Evolutionary conservation across 148 eudicot species (phyloP).

Genomic region (Vaccinium vitisidaea): DNA sequence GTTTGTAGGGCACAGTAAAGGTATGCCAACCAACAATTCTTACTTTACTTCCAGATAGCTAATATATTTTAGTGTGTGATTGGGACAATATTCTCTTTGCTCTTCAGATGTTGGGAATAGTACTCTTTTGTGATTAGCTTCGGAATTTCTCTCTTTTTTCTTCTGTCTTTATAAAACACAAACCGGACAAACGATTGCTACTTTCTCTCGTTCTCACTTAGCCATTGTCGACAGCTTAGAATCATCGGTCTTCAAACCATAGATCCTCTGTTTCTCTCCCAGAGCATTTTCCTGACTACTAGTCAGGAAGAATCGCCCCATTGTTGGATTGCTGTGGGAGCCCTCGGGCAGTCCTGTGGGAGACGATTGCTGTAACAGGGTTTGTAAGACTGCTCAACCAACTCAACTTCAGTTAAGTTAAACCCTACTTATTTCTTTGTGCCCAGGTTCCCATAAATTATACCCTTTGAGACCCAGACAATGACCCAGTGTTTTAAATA

Average conservation of each 20-base stretch:
- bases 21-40: slow-evolving; percentile 30
- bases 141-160: background rate
- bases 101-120: background rate
- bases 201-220: background rate
- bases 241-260: background rate
- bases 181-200: background rate
- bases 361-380: background rate
- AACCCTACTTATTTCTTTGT: background rate
- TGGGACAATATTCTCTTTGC: background rate
- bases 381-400: background rate
- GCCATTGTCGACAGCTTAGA: background rate
- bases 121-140: background rate
- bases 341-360: background rate
- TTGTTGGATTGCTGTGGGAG: background rate
- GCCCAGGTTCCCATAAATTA: background rate
- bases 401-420: background rate
- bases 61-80: background rate
- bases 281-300: background rate
- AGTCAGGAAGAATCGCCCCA: background rate
- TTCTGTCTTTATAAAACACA: background rate
- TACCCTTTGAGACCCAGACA: background rate
- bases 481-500: background rate
- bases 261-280: background rate
- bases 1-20: slow-evolving; percentile 92
- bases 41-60: background rate